Evolutionary conservation across 169 alveolate genomes (phyloP).

Genomic region (Theileria equi): DNA sequence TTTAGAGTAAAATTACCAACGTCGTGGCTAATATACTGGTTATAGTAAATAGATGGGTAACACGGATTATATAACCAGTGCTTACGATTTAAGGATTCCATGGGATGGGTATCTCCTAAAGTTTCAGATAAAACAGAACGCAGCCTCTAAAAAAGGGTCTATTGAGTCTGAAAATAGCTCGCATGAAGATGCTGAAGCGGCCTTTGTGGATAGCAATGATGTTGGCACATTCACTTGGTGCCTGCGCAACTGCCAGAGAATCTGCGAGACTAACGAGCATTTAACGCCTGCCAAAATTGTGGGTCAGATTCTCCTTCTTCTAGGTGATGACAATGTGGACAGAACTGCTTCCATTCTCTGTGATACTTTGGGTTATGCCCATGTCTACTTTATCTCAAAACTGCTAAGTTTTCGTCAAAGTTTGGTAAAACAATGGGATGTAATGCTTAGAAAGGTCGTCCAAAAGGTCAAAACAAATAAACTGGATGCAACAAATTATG

Average conservation of each 20-base stretch:
- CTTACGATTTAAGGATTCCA: constrained; percentile 25
- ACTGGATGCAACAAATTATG: neutral
- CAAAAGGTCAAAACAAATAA: constrained; percentile 9
- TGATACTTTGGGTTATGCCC: constrained; percentile 37
- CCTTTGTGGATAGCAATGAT: constrained; percentile 22
- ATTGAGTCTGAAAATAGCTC: neutral
- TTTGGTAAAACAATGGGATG: constrained; percentile 43
- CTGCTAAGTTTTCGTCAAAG: constrained; percentile 37
- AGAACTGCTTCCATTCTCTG: constrained; percentile 26
- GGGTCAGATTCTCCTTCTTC: constrained; percentile 21
- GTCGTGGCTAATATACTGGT: too few species aligned
- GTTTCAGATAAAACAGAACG: constrained; percentile 3
- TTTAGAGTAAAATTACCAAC: too few species aligned
- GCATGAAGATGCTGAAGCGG: neutral
- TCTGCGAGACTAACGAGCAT: constrained; percentile 4
- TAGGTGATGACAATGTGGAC: constrained; percentile 17
- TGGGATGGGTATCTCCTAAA: constrained; percentile 27
- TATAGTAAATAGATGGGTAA: neutral
- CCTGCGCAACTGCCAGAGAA: constrained; percentile 16
- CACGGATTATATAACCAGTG: constrained; percentile 17
- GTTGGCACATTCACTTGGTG: constrained; percentile 58
- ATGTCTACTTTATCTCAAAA: constrained; percentile 35
- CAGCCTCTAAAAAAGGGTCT: neutral
- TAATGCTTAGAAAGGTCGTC: constrained; percentile 10
- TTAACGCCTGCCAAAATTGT: constrained; percentile 11